These are phyloP conservation scores for Heterobasidion parviporum DNA, from an alignment of 1,284 basidiomycete genomes.

Conservation along the genomic window DNA sequence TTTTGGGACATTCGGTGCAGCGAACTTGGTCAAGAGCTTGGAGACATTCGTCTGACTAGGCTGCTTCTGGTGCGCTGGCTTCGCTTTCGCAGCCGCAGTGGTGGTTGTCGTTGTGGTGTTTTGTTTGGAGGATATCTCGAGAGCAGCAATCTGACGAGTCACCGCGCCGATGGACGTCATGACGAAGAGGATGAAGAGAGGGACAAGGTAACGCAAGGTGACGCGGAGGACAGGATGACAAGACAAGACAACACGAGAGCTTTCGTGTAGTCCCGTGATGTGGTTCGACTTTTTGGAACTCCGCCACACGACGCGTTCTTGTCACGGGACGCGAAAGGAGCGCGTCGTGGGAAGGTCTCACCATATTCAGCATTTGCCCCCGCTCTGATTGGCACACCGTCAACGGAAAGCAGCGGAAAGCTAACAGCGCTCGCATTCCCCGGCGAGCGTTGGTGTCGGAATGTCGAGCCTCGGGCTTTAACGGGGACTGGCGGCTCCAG, in stretches of 20 bases:
- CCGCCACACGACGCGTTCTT: not conserved
- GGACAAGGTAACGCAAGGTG: not conserved
- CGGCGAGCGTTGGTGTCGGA: too few relatives aligned
- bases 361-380: not conserved
- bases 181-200: not conserved
- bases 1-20: constrained; percentile 41
- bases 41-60: constrained; percentile 46
- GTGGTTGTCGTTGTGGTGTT: not conserved
- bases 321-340: not conserved
- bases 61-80: constrained; percentile 40
- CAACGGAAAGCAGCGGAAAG: too few relatives aligned
- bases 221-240: not conserved
- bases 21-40: constrained; percentile 63
- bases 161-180: constrained; percentile 38
- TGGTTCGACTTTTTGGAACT: constrained; percentile 2
- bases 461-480: too few relatives aligned
- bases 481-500: too few relatives aligned
- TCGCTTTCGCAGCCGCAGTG: constrained; percentile 23
- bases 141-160: constrained; percentile 39
- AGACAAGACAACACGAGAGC: not conserved
- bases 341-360: not conserved
- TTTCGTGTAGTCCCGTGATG: not conserved
- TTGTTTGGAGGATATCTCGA: constrained; percentile 37
- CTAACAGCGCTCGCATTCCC: too few relatives aligned
- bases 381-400: too few relatives aligned